Base-by-base conservation (phyloP, 2,329 filamentous ascomycete genomes). In the Albophoma yamanashiensis region DNA sequence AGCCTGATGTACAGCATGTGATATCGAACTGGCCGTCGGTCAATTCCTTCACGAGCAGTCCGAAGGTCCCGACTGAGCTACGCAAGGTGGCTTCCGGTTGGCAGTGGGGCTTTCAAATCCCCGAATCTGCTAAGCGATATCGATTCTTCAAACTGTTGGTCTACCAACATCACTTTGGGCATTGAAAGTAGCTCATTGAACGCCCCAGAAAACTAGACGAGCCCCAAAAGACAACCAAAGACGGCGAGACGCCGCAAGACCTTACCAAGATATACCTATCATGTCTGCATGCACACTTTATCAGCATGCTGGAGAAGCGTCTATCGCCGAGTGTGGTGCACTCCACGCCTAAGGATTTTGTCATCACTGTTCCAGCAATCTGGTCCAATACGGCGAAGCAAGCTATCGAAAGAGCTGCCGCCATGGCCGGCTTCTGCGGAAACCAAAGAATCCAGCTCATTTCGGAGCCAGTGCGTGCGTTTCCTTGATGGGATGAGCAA, bases 351-450 rank as follows among this genome's bases (percentile, higher is more conserved):
- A 74, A 82, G 62, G 76, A 84, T 59, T 83, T 82, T 60, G 76
- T 84, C 53, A 70, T 85, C 25, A 83, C 82, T 0, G 81, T 85
- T 0, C 82, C 82, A 0, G 82, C 82, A 6, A 81, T 85, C 9
- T 85, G 82, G 82, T 81, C 78, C 43, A 80, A 83, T 53, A 72
- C 73, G 6, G 80, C 82, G 38, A 83, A 81, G 58, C 74, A 80
- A 50, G 76, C 76, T 42, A 84, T 80, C 12, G 73, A 75, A 60
- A 65, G 71, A 38, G 73, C 73, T 1, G 73, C 73, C 34, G 71
- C 73, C 34, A 70, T 73, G 65, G 73, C 73, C 14, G 73, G 73
- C 8, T 75, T 75, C 56, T 74, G 73, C 59, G 71, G 75, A 43
- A 72, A 71, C 20, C 72, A 77, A 27, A 71, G 74, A 7, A 78